Percentiles rank a stretch among this genome's conserved stretches.
Evolutionary conservation across 176 grass and related monocot genomes (phyloP).

Genomic region (Carex littledalei): DNA sequence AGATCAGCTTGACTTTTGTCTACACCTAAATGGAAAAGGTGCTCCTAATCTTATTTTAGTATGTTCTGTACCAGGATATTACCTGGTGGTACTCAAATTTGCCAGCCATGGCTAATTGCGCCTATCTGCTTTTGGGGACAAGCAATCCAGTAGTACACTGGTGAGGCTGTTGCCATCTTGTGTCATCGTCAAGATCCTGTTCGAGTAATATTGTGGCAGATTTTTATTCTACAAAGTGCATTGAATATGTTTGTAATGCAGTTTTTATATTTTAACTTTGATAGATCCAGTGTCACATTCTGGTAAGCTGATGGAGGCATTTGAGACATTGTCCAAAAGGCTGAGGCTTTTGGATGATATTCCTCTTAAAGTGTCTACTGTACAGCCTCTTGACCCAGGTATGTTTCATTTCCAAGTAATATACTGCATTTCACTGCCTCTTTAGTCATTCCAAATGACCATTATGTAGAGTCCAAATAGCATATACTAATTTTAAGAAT

Average conservation of each 20-base stretch:
- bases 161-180: background rate
- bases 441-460: background rate
- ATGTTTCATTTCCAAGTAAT: background rate
- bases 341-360: slow-evolving; percentile 67
- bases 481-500: background rate
- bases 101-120: background rate
- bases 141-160: background rate
- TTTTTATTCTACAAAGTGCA: background rate
- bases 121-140: background rate
- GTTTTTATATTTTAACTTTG: slow-evolving; percentile 7
- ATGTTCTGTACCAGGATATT: background rate
- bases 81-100: background rate
- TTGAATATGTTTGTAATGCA: background rate
- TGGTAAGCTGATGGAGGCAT: slow-evolving; percentile 57
- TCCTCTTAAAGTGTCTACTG: slow-evolving; percentile 82
- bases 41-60: background rate
- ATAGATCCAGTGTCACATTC: slow-evolving; percentile 77
- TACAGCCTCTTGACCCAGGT: slow-evolving; percentile 83
- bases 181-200: background rate
- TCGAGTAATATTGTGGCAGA: background rate
- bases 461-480: background rate
- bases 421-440: background rate
- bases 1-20: slow-evolving; percentile 93
- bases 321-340: slow-evolving; percentile 58
- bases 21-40: slow-evolving; percentile 68